Evolutionary conservation across 768 basidiomycete genomes (phyloP).

Genomic region (Lentinula sp.): DNA sequence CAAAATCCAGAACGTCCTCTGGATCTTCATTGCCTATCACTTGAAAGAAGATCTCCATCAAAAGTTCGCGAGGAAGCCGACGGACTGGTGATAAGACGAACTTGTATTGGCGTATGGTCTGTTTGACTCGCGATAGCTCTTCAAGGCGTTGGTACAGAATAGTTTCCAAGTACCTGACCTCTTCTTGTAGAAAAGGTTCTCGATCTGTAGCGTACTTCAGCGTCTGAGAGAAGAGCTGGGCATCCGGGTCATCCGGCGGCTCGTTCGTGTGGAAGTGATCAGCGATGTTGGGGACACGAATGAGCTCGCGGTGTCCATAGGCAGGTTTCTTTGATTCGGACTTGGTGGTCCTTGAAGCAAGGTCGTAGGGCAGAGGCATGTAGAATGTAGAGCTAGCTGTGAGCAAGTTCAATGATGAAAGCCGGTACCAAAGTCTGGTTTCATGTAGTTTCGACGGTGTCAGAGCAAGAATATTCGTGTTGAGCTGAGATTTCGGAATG

Average conservation of each 20-base stretch:
- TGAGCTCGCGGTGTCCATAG: background rate
- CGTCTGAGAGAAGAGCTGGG: background rate
- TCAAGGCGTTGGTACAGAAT: background rate
- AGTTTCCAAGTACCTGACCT: background rate
- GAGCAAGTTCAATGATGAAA: background rate
- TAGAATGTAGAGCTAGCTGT: background rate
- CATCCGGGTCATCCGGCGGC: background rate
- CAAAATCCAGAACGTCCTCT: background rate
- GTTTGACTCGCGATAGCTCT: background rate
- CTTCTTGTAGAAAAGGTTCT: background rate
- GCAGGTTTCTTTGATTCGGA: background rate
- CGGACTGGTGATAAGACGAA: background rate
- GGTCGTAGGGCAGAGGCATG: background rate
- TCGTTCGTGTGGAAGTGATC: background rate
- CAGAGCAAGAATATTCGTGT: no score
- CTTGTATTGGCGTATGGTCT: background rate
- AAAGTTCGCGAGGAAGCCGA: slow-evolving; percentile 3
- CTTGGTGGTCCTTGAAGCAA: no score
- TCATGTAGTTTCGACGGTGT: no score
- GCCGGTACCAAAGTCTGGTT: no score
- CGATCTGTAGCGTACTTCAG: background rate
- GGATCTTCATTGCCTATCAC: background rate
- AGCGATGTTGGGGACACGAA: background rate
- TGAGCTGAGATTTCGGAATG: no score
- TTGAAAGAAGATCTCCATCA: slow-evolving; percentile 1